These are phyloP conservation scores for Mucor lusitanicus DNA, from an alignment of 371 early-diverging fungal genomes.

Conservation along the genomic window DNA sequence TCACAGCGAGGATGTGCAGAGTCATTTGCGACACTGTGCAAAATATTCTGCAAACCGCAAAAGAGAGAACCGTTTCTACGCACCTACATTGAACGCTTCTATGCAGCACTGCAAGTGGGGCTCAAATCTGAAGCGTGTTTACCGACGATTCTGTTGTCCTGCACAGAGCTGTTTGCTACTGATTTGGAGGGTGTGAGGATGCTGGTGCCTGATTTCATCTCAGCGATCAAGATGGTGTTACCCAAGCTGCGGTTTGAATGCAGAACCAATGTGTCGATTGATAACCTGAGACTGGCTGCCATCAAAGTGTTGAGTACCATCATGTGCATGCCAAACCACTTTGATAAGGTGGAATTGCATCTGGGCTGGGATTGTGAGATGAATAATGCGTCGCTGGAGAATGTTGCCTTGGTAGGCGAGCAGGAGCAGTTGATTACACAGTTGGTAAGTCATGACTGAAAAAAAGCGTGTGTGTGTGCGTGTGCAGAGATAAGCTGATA, in stretches of 20 bases:
- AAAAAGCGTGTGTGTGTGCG: no score
- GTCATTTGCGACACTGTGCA: slow-evolving; percentile 72
- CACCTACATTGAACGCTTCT: slow-evolving; percentile 73
- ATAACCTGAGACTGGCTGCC: slow-evolving; percentile 69
- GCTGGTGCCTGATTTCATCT: slow-evolving; percentile 73
- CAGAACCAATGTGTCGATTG: slow-evolving; percentile 46
- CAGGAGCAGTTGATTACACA: slow-evolving; percentile 60
- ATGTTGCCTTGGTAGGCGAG: slow-evolving; percentile 36
- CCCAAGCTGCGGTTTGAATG: slow-evolving; percentile 53
- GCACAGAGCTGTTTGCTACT: slow-evolving; percentile 63
- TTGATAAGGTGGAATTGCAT: slow-evolving; percentile 54
- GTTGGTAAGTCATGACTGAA: slow-evolving; percentile 31
- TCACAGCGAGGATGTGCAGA: slow-evolving; percentile 67
- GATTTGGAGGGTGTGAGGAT: slow-evolving; percentile 73
- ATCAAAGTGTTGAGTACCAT: slow-evolving; percentile 67
- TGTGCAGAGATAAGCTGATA: no score
- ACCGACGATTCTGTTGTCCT: slow-evolving; percentile 67
- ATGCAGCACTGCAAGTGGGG: slow-evolving; percentile 63
- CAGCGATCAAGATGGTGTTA: slow-evolving; percentile 68
- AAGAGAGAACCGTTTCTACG: slow-evolving; percentile 54
- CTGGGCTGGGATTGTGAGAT: slow-evolving; percentile 56
- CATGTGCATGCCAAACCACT: slow-evolving; percentile 67
- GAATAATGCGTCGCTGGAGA: slow-evolving; percentile 19
- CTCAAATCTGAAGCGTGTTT: slow-evolving; percentile 63
- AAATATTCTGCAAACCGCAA: slow-evolving; percentile 73